These are phyloP conservation scores for Apiotrichum brassicae DNA, from an alignment of 1,284 basidiomycete genomes.

Conservation along the genomic window DNA sequence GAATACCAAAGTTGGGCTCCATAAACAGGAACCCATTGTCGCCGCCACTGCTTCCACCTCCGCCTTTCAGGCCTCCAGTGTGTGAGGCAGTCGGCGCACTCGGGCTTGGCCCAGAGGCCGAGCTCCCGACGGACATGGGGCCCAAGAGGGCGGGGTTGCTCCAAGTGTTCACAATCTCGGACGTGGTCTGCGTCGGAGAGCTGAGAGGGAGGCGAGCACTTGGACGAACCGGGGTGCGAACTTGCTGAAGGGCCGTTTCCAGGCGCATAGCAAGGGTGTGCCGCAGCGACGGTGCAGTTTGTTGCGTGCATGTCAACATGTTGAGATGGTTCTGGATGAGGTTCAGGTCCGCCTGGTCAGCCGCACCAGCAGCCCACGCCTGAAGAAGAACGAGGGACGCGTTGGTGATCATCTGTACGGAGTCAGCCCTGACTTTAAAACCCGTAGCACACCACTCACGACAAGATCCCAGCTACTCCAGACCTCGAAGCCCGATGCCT, in stretches of 20 bases:
- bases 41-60: too few relatives aligned
- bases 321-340: constrained; percentile 22
- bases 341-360: constrained; percentile 15
- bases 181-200: not conserved
- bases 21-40: too few relatives aligned
- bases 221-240: constrained; percentile 13
- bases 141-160: not conserved
- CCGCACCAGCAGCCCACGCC: constrained; percentile 15
- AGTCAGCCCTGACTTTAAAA: not conserved
- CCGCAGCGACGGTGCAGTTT: constrained; percentile 16
- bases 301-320: constrained; percentile 16
- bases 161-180: constrained; percentile 1
- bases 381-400: constrained; percentile 17
- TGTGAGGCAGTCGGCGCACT: not conserved
- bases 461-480: constrained; percentile 24
- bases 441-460: constrained; percentile 1
- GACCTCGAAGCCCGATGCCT: constrained; percentile 18
- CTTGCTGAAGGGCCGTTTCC: constrained; percentile 16
- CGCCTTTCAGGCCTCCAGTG: too few relatives aligned
- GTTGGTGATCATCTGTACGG: constrained; percentile 17
- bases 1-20: too few relatives aligned
- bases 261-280: constrained; percentile 17
- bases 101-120: not conserved
- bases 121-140: not conserved
- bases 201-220: not conserved